Evolutionary conservation across 2,329 filamentous ascomycete species (phyloP), one percentile per base, ranked within the genome.

Genomic region (Talaromyces sp.): DNA sequence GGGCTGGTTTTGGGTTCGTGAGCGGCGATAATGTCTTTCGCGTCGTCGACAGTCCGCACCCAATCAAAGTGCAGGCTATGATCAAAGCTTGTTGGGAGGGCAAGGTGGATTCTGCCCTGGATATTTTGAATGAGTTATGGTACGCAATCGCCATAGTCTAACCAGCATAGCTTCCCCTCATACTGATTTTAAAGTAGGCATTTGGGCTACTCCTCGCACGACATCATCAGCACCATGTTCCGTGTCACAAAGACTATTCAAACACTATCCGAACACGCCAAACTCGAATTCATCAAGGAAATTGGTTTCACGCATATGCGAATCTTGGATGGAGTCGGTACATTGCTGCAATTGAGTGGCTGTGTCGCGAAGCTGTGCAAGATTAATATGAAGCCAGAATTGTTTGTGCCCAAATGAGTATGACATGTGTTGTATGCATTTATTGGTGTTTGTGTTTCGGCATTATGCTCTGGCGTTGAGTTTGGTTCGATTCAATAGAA

Each of bases 251-350:
- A 98, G 82, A 96, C 92, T 1, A 92, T 98, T 64, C 90, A 91
- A 1, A 92, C 89, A 1, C 80, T 99, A 62, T 95, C 92, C 68
- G 95, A 99, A 78, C 92, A 98, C 76, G 88, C 92, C 16, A 97
- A 97, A 80, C 82, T 99, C 65, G 93, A 98, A 74, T 99, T 98
- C 70, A 96, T 98, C 79, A 93, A 92, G 79, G 95, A 97, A 79
- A 99, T 99, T 76, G 95, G 95, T 60, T 98, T 98, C 77, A 96
- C 95, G 2, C 95, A 99, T 74, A 99, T 99, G 95, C 93, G 96
- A 76, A 93, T 99, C 62, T 81, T 99, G n/a, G 95, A 99, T 74
- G 95, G 95, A 33, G 91, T 99, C 25, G 93, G 98, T 78, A 97
- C 93, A 7, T 84, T 97, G 66, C 83, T 99, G 63, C 95, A 99